phyloP scores from a whole-genome alignment of 2,329 filamentous ascomycete genomes.

The Ramularia collo-cygni region DNA sequence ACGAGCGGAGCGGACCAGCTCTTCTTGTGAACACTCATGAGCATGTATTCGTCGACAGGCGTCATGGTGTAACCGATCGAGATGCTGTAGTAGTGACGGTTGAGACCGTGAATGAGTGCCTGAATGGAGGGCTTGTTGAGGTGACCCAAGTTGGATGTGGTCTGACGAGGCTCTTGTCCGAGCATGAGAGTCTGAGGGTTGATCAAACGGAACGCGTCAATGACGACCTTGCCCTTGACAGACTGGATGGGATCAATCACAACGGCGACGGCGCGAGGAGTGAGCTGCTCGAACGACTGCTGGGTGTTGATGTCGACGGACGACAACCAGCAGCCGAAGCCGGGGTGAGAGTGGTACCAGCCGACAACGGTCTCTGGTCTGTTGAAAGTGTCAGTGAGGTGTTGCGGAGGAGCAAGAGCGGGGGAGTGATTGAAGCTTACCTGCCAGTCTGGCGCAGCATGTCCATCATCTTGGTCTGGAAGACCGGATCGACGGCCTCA shows the following conservation, averaged over 20 bases:
- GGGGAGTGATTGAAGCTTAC: conserved; percentile 43
- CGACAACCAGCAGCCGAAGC: conserved; percentile 98
- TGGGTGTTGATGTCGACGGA: conserved; percentile 99
- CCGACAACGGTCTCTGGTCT: conserved; percentile 96
- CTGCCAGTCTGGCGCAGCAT: conserved; percentile 96
- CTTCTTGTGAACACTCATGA: conserved; percentile 99
- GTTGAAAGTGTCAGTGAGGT: conserved; percentile 8
- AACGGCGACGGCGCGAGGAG: conserved; percentile 90
- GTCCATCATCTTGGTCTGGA: conserved; percentile 99
- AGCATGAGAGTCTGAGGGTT: conserved; percentile 97
- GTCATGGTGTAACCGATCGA: conserved; percentile 98
- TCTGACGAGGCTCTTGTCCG: conserved; percentile 94
- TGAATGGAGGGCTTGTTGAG: conserved; percentile 99
- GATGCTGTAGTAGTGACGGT: conserved; percentile 98
- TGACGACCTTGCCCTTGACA: conserved; percentile 98
- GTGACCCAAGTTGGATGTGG: conserved; percentile 94
- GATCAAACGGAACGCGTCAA: conserved; percentile 97
- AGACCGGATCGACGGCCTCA: conserved; percentile 95
- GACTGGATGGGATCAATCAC: conserved; percentile 98
- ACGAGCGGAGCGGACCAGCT: conserved; percentile 97
- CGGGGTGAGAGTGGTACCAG: conserved; percentile 99
- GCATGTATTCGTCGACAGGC: conserved; percentile 93
- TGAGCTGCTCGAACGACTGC: conserved; percentile 99
- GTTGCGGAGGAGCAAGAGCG: neutral
- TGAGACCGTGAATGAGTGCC: conserved; percentile 93